These are phyloP conservation scores for Alectoria sarmentosa DNA, from an alignment of 495 filamentous ascomycete genomes.

Conservation along the genomic window DNA sequence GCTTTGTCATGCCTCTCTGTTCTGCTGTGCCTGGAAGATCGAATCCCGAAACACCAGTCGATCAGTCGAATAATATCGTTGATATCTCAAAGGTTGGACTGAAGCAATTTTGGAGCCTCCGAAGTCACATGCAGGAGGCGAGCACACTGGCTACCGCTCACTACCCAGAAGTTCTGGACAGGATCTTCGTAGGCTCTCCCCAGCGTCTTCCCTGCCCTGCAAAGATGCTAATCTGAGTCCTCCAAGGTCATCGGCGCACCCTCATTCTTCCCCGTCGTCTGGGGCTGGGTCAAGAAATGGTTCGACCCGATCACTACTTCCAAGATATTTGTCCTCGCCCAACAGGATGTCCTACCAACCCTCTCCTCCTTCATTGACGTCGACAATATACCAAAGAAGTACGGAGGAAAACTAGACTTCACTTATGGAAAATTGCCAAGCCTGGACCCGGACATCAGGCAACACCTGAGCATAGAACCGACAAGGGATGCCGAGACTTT, in stretches of 20 bases:
- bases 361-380: conserved; percentile 74
- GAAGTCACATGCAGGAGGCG: conserved; percentile 85
- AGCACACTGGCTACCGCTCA: conserved; percentile 80
- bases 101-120: conserved; percentile 91
- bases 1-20: conserved; percentile 78
- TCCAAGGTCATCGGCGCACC: conserved; percentile 77
- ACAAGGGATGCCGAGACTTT: conserved; percentile 11
- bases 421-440: conserved; percentile 64
- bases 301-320: conserved; percentile 89
- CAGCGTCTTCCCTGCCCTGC: not conserved
- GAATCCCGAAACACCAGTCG: conserved; percentile 66
- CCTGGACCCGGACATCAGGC: conserved; percentile 42
- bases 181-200: conserved; percentile 60
- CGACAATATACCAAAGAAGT: conserved; percentile 71
- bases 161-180: conserved; percentile 85
- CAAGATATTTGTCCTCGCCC: conserved; percentile 82
- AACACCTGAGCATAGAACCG: conserved; percentile 14
- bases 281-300: conserved; percentile 94
- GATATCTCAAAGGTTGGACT: conserved; percentile 77
- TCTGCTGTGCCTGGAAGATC: conserved; percentile 61
- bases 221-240: not conserved
- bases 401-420: conserved; percentile 78
- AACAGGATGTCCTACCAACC: conserved; percentile 61
- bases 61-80: conserved; percentile 83
- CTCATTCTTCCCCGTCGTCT: conserved; percentile 86